phyloP scores from a whole-genome alignment of 2,329 filamentous ascomycete species.

The Fusarium coffeatum region DNA sequence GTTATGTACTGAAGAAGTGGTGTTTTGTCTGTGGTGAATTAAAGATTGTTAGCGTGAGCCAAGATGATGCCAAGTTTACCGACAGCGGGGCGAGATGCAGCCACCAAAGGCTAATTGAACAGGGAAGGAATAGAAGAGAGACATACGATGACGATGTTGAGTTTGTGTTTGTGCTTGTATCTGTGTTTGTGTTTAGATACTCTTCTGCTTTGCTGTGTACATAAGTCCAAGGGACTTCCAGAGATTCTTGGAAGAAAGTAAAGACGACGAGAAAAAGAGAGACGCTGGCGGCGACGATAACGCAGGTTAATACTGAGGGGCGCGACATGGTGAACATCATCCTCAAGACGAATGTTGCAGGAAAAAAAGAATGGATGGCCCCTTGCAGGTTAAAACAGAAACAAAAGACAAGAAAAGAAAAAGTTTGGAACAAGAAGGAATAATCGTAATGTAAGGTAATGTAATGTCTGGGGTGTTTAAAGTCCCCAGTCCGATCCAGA shows the following conservation, averaged over 20 bases:
- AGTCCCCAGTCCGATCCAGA: constrained; percentile 3
- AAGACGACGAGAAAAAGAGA: constrained; percentile 34
- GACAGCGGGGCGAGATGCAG: neutral
- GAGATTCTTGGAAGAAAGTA: constrained; percentile 29
- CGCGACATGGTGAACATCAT: constrained; percentile 32
- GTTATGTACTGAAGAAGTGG: constrained; percentile 3
- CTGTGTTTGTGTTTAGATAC: constrained; percentile 14
- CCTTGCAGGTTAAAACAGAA: neutral
- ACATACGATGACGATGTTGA: constrained; percentile 20
- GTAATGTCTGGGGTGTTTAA: neutral
- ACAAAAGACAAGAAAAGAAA: neutral
- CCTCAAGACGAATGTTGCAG: constrained; percentile 16
- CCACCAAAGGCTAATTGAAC: neutral
- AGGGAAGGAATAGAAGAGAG: neutral
- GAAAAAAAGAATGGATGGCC: neutral
- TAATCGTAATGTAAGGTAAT: neutral
- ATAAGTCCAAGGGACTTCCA: constrained; percentile 26
- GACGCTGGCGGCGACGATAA: constrained; percentile 25
- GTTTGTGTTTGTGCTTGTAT: neutral
- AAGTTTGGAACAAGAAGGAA: neutral
- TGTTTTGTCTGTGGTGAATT: constrained; percentile 4
- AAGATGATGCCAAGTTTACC: constrained; percentile 23
- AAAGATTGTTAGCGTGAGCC: constrained; percentile 21
- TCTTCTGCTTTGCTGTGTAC: constrained; percentile 28
- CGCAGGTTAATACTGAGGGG: constrained; percentile 17